Percentiles rank a stretch among this genome's conserved stretches.
Evolutionary conservation across 139 green algal genomes (phyloP).

Genomic region (Coelastrella sp.): DNA sequence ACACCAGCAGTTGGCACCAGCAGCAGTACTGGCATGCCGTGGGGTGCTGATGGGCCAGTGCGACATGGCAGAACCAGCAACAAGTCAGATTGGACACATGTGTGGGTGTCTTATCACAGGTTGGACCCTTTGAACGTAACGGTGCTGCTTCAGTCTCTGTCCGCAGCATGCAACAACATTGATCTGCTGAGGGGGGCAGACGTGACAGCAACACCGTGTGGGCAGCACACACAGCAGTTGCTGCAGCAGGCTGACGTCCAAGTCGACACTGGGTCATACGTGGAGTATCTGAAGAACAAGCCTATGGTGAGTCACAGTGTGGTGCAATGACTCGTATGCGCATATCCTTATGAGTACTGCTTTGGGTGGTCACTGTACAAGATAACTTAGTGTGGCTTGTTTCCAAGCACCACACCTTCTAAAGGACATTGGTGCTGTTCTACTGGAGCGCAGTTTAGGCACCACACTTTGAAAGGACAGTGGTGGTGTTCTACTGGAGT

Average conservation of each 20-base stretch:
- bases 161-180: neutral
- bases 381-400: too few relatives aligned
- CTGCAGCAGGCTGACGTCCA: neutral
- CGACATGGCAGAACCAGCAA: neutral
- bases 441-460: too few relatives aligned
- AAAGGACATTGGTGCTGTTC: too few relatives aligned
- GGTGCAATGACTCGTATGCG: too few relatives aligned
- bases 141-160: neutral
- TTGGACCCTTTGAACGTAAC: constrained; percentile 3
- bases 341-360: too few relatives aligned
- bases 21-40: neutral
- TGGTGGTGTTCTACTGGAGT: neutral
- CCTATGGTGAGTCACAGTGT: neutral
- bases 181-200: neutral
- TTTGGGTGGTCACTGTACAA: too few relatives aligned
- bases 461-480: too few relatives aligned
- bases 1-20: neutral
- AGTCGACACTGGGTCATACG: neutral
- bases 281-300: neutral
- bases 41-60: neutral
- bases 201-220: neutral
- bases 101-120: constrained; percentile 2
- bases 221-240: neutral
- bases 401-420: too few relatives aligned
- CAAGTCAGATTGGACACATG: neutral